Conservation (phyloP, 148 eudicot genomes). For the Vaccinium vitisidaea region DNA sequence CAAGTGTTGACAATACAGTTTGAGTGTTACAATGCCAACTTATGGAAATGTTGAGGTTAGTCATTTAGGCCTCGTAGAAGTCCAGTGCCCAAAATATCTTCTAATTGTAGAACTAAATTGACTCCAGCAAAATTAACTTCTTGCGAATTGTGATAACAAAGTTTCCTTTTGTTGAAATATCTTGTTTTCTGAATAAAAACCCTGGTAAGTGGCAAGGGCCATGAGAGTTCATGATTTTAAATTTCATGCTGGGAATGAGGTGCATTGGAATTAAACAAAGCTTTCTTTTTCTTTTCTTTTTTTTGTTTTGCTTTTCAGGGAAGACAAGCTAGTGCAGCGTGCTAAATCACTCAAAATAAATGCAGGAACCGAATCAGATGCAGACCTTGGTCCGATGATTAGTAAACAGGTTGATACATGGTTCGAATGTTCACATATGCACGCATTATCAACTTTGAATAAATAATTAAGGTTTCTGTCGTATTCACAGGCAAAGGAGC, state of each 20-base stretch:
- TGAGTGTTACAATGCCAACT: neutral
- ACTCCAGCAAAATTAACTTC: neutral
- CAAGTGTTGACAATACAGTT: neutral
- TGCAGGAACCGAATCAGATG: conserved; percentile 83
- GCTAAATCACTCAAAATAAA: conserved; percentile 87
- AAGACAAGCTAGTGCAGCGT: conserved; percentile 71
- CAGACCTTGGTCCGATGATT: conserved; percentile 98
- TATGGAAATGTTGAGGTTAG: neutral
- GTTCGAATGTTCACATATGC: neutral
- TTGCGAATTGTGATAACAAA: neutral
- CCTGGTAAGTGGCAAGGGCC: neutral
- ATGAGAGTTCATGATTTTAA: neutral
- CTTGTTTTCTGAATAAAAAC: neutral
- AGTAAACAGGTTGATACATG: conserved; percentile 68
- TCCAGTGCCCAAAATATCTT: too few relatives aligned
- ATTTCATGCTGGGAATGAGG: neutral
- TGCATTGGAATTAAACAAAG: neutral
- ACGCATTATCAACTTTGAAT: neutral
- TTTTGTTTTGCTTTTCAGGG: conserved; percentile 42
- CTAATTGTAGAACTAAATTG: neutral
- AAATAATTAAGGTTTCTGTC: neutral
- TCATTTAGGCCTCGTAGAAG: too few relatives aligned
- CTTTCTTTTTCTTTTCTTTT: neutral
- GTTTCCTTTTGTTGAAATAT: neutral
- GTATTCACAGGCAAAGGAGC: conserved; percentile 75